Conservation (phyloP, 495 filamentous ascomycete genomes). For the Choiromyces venosus region DNA sequence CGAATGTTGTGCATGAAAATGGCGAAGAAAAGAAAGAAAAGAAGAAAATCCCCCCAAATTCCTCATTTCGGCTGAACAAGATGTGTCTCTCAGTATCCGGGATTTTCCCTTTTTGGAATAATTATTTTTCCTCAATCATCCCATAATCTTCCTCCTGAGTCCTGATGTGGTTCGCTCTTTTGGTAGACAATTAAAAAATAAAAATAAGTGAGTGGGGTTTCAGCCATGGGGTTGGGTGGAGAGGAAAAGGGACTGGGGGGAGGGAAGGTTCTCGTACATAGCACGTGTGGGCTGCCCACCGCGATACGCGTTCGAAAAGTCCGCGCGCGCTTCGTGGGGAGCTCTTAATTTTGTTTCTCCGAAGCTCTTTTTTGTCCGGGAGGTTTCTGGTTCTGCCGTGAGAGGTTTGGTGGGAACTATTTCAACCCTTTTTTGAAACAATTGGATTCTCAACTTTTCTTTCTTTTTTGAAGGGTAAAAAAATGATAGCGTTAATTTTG, state of each 20-base stretch:
- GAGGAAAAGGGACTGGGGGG: neutral
- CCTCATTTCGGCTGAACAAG: conserved; percentile 34
- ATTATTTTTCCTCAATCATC: neutral
- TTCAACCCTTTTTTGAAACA: neutral
- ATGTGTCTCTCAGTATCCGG: neutral
- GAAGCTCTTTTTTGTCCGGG: neutral
- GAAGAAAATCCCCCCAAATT: too few relatives aligned
- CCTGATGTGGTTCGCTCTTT: neutral
- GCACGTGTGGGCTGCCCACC: neutral
- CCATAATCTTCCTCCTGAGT: neutral
- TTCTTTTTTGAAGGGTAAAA: neutral
- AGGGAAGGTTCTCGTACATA: neutral
- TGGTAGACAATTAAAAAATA: neutral
- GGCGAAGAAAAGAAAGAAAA: neutral
- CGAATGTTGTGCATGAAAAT: conserved; percentile 38
- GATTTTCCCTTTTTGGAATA: neutral
- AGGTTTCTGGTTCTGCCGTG: neutral
- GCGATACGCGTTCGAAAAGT: neutral
- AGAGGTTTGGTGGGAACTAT: neutral
- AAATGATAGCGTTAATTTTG: neutral
- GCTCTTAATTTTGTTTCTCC: neutral
- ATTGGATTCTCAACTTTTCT: neutral
- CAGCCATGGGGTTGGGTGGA: neutral
- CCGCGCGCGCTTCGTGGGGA: neutral
- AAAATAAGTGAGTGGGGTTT: neutral